Percentiles rank a stretch among this genome's conserved stretches.
Evolutionary conservation across 2,329 filamentous ascomycete species (phyloP).

Genomic region (Mariannaea sp.): DNA sequence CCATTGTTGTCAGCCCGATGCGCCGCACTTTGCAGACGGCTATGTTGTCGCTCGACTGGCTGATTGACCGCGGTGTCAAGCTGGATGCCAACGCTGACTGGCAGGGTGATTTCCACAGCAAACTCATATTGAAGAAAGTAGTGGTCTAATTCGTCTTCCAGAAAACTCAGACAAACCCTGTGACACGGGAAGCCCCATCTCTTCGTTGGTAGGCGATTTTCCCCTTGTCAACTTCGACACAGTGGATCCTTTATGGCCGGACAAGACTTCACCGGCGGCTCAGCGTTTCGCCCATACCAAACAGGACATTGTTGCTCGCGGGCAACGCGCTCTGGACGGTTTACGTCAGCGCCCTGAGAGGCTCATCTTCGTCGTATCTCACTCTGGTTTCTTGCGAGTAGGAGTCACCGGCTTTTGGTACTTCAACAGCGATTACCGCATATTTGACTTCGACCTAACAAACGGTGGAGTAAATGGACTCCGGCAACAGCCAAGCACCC

Average conservation of each 20-base stretch:
- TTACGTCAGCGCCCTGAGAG: slow-evolving; percentile 62
- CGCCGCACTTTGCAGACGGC: slow-evolving; percentile 68
- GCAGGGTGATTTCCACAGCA: slow-evolving; percentile 57
- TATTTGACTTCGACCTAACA: slow-evolving; percentile 58
- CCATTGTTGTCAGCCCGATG: slow-evolving; percentile 69
- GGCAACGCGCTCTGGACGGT: slow-evolving; percentile 53
- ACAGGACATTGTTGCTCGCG: slow-evolving; percentile 59
- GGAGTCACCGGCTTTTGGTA: slow-evolving; percentile 61
- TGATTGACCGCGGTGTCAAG: slow-evolving; percentile 58
- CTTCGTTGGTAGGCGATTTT: slow-evolving; percentile 53
- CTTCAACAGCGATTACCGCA: slow-evolving; percentile 67
- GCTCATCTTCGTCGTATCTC: slow-evolving; percentile 66
- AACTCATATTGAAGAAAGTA: not conserved
- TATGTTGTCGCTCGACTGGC: slow-evolving; percentile 60
- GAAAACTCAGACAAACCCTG: slow-evolving; percentile 63
- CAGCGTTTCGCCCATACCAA: slow-evolving; percentile 58
- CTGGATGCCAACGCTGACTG: slow-evolving; percentile 64
- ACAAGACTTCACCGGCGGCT: slow-evolving; percentile 59
- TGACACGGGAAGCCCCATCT: slow-evolving; percentile 61
- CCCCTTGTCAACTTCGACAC: slow-evolving; percentile 59
- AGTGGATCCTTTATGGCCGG: slow-evolving; percentile 65
- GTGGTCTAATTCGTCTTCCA: slow-evolving; percentile 30
- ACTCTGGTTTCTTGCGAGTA: slow-evolving; percentile 66
- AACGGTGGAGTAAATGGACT: slow-evolving; percentile 42
- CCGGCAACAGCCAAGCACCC: slow-evolving; percentile 51